phyloP scores from a whole-genome alignment of 2,329 filamentous ascomycete species.

The Cryphonectria naterciae region DNA sequence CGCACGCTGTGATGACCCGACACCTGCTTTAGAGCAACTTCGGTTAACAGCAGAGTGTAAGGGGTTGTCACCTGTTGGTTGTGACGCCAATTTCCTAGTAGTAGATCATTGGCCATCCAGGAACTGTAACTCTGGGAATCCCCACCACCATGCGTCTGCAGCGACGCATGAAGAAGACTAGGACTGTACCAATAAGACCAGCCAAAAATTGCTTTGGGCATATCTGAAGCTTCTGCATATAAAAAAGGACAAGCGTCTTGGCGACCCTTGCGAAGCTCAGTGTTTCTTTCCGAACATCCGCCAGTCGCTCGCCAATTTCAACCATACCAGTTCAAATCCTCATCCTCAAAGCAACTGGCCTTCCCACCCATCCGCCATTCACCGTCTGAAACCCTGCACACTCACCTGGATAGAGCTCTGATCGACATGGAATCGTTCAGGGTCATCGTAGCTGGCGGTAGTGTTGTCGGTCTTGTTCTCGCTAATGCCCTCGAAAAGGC shows the following conservation, averaged over 20 bases:
- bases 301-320: neutral
- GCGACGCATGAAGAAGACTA: neutral
- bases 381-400: neutral
- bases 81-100: neutral
- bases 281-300: neutral
- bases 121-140: neutral
- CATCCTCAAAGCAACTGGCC: neutral
- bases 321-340: neutral
- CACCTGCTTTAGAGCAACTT: neutral
- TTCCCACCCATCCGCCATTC: neutral
- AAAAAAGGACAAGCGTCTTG: neutral
- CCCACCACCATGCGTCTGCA: neutral
- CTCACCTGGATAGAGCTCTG: neutral
- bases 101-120: neutral
- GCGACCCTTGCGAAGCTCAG: neutral
- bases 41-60: neutral
- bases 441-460: slow-evolving; percentile 31
- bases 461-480: slow-evolving; percentile 29
- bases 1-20: neutral
- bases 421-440: slow-evolving; percentile 12
- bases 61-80: neutral
- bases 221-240: neutral
- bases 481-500: slow-evolving; percentile 30
- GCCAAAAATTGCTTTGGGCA: no score
- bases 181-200: neutral